A percentile compares a stretch with the other conserved stretches of the same genome.
Evolutionary conservation across 2,329 filamentous ascomycete genomes (phyloP).

Genomic region (Alternaria angustiovoidea): DNA sequence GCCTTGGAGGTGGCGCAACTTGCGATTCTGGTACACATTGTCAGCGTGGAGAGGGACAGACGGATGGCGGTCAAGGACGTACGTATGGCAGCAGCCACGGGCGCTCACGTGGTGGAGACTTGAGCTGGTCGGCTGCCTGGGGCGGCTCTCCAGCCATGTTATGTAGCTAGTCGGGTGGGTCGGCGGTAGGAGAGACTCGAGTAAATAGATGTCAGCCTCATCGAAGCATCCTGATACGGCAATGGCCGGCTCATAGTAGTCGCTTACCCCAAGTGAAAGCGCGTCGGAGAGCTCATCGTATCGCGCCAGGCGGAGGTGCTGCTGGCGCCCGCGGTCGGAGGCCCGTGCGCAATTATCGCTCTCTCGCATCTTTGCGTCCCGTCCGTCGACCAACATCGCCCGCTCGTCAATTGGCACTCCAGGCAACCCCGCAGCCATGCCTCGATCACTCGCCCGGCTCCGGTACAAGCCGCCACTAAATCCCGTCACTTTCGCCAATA

Average conservation of each 20-base stretch:
- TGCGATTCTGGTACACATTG: slow-evolving; percentile 71
- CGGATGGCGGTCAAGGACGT: slow-evolving; percentile 5
- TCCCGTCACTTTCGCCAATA: slow-evolving; percentile 27
- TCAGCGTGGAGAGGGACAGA: too few species aligned
- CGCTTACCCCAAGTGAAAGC: slow-evolving; percentile 1
- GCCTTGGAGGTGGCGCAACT: slow-evolving; percentile 84
- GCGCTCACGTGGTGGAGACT: slow-evolving; percentile 41
- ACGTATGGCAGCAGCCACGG: slow-evolving; percentile 52
- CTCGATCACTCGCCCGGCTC: slow-evolving; percentile 40
- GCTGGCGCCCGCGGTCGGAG: slow-evolving; percentile 14
- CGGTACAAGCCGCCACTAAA: slow-evolving; percentile 32
- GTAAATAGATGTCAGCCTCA: not conserved
- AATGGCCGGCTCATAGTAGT: slow-evolving; percentile 24
- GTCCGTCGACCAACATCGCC: not conserved
- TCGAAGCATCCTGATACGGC: slow-evolving; percentile 10
- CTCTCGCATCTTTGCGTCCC: slow-evolving; percentile 22
- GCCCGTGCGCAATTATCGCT: slow-evolving; percentile 15
- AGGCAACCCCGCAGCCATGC: slow-evolving; percentile 33
- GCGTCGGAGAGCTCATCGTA: slow-evolving; percentile 25
- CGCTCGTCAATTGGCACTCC: slow-evolving; percentile 14
- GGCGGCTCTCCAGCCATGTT: slow-evolving; percentile 34
- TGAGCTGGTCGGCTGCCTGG: slow-evolving; percentile 18
- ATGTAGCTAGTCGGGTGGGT: slow-evolving; percentile 17
- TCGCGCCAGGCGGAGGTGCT: slow-evolving; percentile 26
- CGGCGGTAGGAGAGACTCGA: slow-evolving; percentile 1